Conservation (phyloP, 345 rosid genomes). For the Orychophragmus violaceus region DNA sequence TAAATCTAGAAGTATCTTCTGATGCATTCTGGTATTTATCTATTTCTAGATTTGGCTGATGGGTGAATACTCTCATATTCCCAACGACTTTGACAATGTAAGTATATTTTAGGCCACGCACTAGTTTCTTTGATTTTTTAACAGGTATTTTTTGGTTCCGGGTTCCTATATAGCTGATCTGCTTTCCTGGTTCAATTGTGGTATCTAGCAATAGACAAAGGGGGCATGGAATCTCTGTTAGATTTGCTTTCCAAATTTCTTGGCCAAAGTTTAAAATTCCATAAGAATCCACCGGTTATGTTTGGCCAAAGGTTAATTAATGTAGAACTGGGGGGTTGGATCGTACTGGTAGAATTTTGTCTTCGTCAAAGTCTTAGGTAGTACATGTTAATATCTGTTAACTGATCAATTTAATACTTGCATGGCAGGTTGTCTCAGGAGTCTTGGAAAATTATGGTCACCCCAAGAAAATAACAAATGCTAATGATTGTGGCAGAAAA, state of each 20-base stretch:
- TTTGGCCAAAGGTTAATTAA: no score
- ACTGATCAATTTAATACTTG: neutral
- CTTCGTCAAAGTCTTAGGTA: neutral
- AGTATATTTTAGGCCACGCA: conserved; percentile 11
- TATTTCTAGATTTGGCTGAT: conserved; percentile 48
- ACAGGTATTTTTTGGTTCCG: neutral
- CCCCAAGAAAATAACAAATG: conserved; percentile 38
- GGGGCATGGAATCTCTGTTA: no score
- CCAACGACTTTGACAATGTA: conserved; percentile 34
- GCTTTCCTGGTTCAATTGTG: no score
- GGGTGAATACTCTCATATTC: conserved; percentile 59
- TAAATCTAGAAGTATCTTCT: conserved; percentile 9
- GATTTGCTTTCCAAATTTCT: no score
- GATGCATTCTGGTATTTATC: conserved; percentile 24
- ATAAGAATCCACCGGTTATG: no score
- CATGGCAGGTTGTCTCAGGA: conserved; percentile 73
- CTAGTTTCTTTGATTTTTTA: neutral
- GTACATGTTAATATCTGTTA: neutral
- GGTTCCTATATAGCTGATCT: neutral
- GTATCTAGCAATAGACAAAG: no score
- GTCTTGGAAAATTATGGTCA: conserved; percentile 79
- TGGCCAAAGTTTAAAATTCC: no score
- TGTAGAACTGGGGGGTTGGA: no score
- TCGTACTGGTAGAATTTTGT: neutral
- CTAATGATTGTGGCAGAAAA: conserved; percentile 38